These are phyloP conservation scores for Phytophthora podocarpi DNA, from an alignment of 352 stramenopile genomes.

Conservation along the genomic window DNA sequence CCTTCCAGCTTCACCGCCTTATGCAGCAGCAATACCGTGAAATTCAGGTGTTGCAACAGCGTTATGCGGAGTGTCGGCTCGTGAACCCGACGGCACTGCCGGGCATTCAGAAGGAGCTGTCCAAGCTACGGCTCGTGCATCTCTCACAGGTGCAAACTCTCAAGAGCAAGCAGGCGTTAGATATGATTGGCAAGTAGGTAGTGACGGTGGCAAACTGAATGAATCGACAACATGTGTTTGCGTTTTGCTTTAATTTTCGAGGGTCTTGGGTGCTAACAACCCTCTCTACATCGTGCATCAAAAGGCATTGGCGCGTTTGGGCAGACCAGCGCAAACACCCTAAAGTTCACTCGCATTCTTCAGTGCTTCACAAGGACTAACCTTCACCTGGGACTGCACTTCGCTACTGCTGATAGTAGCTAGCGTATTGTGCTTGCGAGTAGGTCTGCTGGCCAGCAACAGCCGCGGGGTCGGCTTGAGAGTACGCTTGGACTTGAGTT, in stretches of 20 bases:
- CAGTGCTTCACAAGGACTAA: not conserved
- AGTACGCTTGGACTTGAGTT: constrained; percentile 48
- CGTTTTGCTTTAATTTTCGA: constrained; percentile 11
- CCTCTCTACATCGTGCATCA: not conserved
- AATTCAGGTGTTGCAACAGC: constrained; percentile 86
- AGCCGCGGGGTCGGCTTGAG: constrained; percentile 39
- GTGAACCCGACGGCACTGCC: constrained; percentile 75
- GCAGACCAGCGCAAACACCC: not conserved
- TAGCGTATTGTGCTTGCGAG: constrained; percentile 65
- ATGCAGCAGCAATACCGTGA: constrained; percentile 90
- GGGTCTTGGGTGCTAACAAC: not conserved
- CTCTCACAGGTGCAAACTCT: constrained; percentile 86
- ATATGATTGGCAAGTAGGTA: constrained; percentile 69
- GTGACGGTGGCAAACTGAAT: constrained; percentile 1
- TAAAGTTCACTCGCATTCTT: not conserved
- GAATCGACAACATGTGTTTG: constrained; percentile 4
- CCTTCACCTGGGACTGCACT: not conserved
- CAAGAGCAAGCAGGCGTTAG: constrained; percentile 84
- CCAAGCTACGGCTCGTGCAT: constrained; percentile 84
- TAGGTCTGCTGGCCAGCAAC: constrained; percentile 42
- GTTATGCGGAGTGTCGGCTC: constrained; percentile 79
- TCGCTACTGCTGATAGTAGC: constrained; percentile 69
- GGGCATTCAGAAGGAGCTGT: constrained; percentile 84
- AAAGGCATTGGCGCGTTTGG: not conserved
- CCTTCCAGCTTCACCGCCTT: constrained; percentile 83